phyloP scores from a whole-genome alignment of 768 basidiomycete species.

The Tricholoma sp. region DNA sequence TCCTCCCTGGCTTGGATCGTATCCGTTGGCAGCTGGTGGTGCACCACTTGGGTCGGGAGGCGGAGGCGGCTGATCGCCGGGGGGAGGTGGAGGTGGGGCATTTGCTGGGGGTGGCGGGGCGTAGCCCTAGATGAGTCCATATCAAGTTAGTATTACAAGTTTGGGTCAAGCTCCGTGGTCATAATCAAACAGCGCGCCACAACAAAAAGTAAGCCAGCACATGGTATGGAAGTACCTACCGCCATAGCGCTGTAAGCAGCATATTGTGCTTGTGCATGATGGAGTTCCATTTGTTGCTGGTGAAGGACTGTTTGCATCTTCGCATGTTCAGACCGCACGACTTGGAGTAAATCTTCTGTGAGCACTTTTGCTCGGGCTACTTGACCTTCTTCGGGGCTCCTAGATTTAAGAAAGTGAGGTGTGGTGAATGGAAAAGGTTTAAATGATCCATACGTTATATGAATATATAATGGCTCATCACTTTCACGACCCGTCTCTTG shows the following conservation, averaged over 20 bases:
- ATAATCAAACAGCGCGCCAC: not conserved
- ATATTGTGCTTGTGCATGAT: constrained; percentile 77
- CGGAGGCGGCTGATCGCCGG: constrained; percentile 40
- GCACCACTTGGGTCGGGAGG: constrained; percentile 31
- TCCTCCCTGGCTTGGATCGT: constrained; percentile 2
- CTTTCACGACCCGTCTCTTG: constrained; percentile 76
- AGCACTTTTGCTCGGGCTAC: constrained; percentile 75
- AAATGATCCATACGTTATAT: constrained; percentile 63
- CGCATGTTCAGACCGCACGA: constrained; percentile 81
- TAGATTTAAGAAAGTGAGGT: not conserved
- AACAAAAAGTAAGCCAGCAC: not conserved
- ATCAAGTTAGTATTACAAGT: constrained; percentile 1
- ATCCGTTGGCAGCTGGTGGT: constrained; percentile 26
- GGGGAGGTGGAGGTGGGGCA: constrained; percentile 51
- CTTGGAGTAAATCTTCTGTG: constrained; percentile 77
- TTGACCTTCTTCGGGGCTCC: constrained; percentile 77
- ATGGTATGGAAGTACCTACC: constrained; percentile 30
- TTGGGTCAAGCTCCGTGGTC: not conserved
- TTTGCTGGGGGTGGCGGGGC: constrained; percentile 47
- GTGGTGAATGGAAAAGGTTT: constrained; percentile 39
- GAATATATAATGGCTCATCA: constrained; percentile 88
- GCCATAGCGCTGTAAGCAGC: constrained; percentile 60
- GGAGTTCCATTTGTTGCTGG: constrained; percentile 81
- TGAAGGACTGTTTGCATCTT: constrained; percentile 62
- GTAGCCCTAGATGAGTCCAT: constrained; percentile 28